These are phyloP conservation scores for Candida pseudocylindracea DNA, from an alignment of 1,139 yeast species.

Conservation along the genomic window DNA sequence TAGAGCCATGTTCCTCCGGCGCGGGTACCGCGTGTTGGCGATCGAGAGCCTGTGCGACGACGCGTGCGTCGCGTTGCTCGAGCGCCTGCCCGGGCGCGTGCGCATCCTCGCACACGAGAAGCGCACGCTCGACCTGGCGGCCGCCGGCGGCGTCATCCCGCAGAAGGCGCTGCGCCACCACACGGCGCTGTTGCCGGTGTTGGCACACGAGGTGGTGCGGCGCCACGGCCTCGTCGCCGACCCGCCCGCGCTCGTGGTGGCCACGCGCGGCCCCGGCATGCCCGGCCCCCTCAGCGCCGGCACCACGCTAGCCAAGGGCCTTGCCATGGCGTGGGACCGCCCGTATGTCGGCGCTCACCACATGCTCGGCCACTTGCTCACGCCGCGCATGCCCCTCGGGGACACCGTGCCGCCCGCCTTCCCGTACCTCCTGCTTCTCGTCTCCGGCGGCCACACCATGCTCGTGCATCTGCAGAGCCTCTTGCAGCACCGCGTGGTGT, in stretches of 20 bases:
- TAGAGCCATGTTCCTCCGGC: constrained; percentile 1
- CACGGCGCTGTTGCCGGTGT: constrained; percentile 24
- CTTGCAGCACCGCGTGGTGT: constrained; percentile 44
- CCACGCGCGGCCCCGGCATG: constrained; percentile 97
- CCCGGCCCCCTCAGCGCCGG: constrained; percentile 73
- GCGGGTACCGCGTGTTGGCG: constrained; percentile 49
- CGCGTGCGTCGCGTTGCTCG: constrained; percentile 64
- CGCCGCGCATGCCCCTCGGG: constrained; percentile 33
- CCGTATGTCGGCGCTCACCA: constrained; percentile 89
- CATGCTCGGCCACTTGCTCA: constrained; percentile 78
- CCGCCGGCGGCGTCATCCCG: constrained; percentile 75
- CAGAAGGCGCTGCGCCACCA: constrained; percentile 71
- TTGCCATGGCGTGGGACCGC: constrained; percentile 50
- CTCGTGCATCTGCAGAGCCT: constrained; percentile 44
- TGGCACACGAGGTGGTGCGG: constrained; percentile 9
- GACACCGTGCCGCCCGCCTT: constrained; percentile 21
- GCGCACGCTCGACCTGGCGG: constrained; percentile 40
- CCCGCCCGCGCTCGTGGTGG: constrained; percentile 63
- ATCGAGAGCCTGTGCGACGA: constrained; percentile 94
- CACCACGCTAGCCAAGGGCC: constrained; percentile 66
- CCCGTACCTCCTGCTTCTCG: constrained; percentile 65
- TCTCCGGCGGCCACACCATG: constrained; percentile 93
- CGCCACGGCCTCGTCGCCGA: constrained; percentile 7
- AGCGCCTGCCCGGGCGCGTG: constrained; percentile 23
- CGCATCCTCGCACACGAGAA: constrained; percentile 36